phyloP scores from a whole-genome alignment of 495 filamentous ascomycete species.

The Tuber melanosporum region DNA sequence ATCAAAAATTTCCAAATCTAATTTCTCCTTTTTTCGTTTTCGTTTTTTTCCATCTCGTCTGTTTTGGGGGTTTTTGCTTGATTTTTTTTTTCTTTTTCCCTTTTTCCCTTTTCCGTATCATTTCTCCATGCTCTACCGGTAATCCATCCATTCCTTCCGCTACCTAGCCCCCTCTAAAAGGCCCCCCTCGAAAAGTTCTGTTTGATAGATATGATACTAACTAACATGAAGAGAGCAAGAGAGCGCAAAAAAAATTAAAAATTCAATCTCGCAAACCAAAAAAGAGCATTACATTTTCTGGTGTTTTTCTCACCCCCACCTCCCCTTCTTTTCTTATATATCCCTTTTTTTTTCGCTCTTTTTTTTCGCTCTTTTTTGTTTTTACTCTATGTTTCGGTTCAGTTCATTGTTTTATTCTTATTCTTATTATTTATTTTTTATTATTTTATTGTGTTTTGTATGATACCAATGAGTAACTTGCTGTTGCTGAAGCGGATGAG shows the following conservation, averaged over 20 bases:
- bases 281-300: background rate
- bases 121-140: background rate
- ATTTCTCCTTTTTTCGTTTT: conserved; percentile 2
- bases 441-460: conserved; percentile 15
- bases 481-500: background rate
- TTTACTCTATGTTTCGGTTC: conserved; percentile 15
- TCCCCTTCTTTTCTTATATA: conserved; percentile 9
- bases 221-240: background rate
- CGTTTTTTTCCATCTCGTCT: conserved; percentile 13
- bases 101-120: conserved; percentile 14
- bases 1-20: background rate
- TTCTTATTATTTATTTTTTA: conserved; percentile 22
- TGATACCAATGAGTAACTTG: background rate
- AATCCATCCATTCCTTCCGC: background rate
- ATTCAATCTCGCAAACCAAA: background rate
- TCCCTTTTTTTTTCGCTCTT: conserved; percentile 4
- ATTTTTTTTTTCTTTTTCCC: conserved; percentile 3
- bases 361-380: conserved; percentile 11
- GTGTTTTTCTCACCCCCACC: background rate
- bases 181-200: background rate
- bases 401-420: conserved; percentile 13
- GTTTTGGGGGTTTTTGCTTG: conserved; percentile 12
- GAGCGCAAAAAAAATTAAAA: background rate
- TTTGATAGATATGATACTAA: background rate
- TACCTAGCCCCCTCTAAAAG: background rate